Evolutionary conservation across 495 filamentous ascomycete species (phyloP).

Genomic region (Xylaria scruposa): DNA sequence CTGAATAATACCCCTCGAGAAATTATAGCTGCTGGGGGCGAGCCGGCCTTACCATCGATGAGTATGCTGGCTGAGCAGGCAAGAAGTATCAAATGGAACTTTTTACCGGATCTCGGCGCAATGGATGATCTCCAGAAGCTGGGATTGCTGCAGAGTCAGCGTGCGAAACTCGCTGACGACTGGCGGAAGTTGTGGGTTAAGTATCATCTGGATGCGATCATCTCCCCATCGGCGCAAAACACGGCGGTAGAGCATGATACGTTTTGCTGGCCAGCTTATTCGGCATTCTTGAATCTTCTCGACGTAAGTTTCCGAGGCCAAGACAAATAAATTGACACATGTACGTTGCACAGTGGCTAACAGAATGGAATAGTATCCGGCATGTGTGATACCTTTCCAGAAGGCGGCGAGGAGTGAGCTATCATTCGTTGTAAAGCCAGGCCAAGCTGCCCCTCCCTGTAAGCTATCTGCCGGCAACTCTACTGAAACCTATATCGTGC

Average conservation of each 20-base stretch:
- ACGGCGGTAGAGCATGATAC: slow-evolving; percentile 57
- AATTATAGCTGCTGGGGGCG: slow-evolving; percentile 3
- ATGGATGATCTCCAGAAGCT: slow-evolving; percentile 3
- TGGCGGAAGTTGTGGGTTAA: slow-evolving; percentile 46
- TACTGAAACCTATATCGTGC: background rate
- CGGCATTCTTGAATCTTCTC: slow-evolving; percentile 57
- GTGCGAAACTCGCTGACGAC: background rate
- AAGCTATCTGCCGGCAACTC: slow-evolving; percentile 5
- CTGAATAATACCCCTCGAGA: slow-evolving; percentile 35
- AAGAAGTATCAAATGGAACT: slow-evolving; percentile 6
- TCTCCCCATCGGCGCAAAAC: slow-evolving; percentile 54
- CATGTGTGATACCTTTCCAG: slow-evolving; percentile 43
- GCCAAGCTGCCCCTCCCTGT: slow-evolving; percentile 42
- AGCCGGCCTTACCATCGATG: background rate
- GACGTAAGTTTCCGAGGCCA: slow-evolving; percentile 52
- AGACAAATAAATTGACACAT: background rate
- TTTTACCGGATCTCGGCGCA: background rate
- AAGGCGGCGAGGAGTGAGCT: slow-evolving; percentile 10
- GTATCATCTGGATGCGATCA: slow-evolving; percentile 52
- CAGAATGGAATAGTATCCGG: slow-evolving; percentile 39
- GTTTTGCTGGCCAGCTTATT: slow-evolving; percentile 55
- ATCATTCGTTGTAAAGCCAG: slow-evolving; percentile 5
- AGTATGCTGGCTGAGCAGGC: slow-evolving; percentile 1
- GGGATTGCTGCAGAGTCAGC: background rate
- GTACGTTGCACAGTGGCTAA: background rate